Evolutionary conservation across 1,284 basidiomycete species (phyloP).

Genomic region (Ceratobasidium sp.): DNA sequence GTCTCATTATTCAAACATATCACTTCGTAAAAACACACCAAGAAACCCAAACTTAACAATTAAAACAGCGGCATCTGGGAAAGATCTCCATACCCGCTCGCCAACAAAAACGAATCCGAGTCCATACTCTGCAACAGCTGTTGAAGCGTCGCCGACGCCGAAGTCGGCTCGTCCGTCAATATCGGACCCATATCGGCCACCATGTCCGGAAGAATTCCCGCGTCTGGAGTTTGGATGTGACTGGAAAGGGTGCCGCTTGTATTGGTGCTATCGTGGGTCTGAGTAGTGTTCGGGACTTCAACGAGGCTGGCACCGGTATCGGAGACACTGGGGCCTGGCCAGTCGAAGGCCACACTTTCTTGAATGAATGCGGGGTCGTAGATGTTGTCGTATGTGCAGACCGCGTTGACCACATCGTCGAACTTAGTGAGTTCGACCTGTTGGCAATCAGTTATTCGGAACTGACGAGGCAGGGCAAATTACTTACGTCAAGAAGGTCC

Average conservation of each 20-base stretch:
- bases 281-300: constrained; percentile 5
- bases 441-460: background rate
- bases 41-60: background rate
- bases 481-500: constrained; percentile 36
- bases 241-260: constrained; percentile 11
- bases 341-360: constrained; percentile 29
- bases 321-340: background rate
- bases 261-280: background rate
- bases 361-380: constrained; percentile 28
- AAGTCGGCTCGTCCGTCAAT: constrained; percentile 35
- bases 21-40: background rate
- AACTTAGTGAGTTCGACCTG: constrained; percentile 33
- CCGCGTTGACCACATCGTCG: constrained; percentile 15
- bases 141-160: constrained; percentile 28
- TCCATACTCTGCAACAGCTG: constrained; percentile 38
- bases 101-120: constrained; percentile 28
- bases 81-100: constrained; percentile 38
- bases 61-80: constrained; percentile 24
- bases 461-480: background rate
- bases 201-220: constrained; percentile 6
- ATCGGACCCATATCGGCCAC: constrained; percentile 21
- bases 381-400: constrained; percentile 22
- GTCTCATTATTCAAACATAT: no score
- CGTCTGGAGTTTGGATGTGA: constrained; percentile 31
- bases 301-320: constrained; percentile 3